Evolutionary conservation across 768 basidiomycete genomes (phyloP).

Genomic region (Coprinopsis marcescibilis): DNA sequence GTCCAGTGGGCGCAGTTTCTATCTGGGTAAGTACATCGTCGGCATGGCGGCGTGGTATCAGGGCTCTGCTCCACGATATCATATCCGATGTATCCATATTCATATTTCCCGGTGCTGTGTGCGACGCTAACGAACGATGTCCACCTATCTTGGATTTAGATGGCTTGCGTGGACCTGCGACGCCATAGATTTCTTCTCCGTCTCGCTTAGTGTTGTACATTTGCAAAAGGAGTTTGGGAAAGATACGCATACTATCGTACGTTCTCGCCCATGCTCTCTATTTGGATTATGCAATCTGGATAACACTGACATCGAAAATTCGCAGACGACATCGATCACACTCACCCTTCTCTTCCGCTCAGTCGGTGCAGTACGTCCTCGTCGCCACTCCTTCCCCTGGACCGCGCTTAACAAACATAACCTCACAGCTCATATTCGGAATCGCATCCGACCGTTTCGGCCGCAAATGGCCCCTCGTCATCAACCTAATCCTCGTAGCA

Average conservation of each 20-base stretch:
- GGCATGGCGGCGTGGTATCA: not conserved
- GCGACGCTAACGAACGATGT: not conserved
- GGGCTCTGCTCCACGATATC: too few species aligned
- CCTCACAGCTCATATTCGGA: constrained; percentile 75
- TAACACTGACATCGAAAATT: not conserved
- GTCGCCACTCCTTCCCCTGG: not conserved
- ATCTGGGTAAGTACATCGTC: constrained; percentile 42
- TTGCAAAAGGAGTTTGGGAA: constrained; percentile 45
- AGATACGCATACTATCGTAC: constrained; percentile 35
- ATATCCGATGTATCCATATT: not conserved
- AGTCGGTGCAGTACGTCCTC: constrained; percentile 51
- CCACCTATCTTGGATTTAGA: constrained; percentile 28
- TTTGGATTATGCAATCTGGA: not conserved
- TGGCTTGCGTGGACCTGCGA: constrained; percentile 88
- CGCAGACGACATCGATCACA: constrained; percentile 75
- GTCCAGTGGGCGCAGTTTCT: constrained; percentile 56
- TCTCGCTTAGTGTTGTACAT: constrained; percentile 49
- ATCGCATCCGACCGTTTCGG: constrained; percentile 85
- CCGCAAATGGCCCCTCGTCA: constrained; percentile 88
- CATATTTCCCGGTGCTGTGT: not conserved
- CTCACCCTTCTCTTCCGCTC: constrained; percentile 91
- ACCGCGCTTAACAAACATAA: too few species aligned
- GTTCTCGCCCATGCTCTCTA: constrained; percentile 8
- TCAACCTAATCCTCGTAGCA: constrained; percentile 66
- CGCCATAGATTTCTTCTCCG: constrained; percentile 83